Evolutionary conservation across 768 basidiomycete species (phyloP).

Genomic region (Sutorius australiensis): DNA sequence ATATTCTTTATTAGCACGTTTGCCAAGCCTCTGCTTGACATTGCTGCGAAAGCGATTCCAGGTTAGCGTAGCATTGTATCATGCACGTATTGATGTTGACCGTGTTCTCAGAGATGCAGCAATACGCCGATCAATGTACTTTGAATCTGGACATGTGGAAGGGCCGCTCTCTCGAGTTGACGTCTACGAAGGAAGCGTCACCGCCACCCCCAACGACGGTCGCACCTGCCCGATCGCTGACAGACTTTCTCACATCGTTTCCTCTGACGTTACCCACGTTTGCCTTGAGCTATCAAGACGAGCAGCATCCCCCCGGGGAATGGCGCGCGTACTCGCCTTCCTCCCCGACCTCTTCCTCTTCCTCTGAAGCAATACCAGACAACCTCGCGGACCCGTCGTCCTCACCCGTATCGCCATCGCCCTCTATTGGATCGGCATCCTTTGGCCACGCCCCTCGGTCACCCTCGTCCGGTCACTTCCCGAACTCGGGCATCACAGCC

Average conservation of each 20-base stretch:
- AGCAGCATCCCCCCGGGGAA: constrained; percentile 19
- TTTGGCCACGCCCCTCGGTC: constrained; percentile 26
- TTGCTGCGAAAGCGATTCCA: constrained; percentile 69
- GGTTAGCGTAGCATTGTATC: constrained; percentile 40
- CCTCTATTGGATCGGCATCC: constrained; percentile 26
- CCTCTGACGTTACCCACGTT: constrained; percentile 52
- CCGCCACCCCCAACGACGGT: constrained; percentile 3
- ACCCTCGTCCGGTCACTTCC: constrained; percentile 18
- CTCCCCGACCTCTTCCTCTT: constrained; percentile 29
- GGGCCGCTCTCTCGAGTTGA: constrained; percentile 41
- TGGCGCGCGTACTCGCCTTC: constrained; percentile 29
- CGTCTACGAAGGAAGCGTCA: constrained; percentile 17
- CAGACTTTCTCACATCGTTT: constrained; percentile 51
- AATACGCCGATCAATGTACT: constrained; percentile 63
- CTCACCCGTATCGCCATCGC: constrained; percentile 27
- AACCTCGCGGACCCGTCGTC: constrained; percentile 20
- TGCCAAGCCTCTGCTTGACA: constrained; percentile 78
- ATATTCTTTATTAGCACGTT: constrained; percentile 85
- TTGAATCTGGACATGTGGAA: constrained; percentile 72
- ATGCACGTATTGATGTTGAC: constrained; percentile 8
- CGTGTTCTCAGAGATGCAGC: constrained; percentile 52
- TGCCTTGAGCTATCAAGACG: constrained; percentile 30
- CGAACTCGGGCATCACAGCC: neutral
- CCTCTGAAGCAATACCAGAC: constrained; percentile 28
- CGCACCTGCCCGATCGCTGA: constrained; percentile 32